These are phyloP conservation scores for Eucalyptus erythrocorys DNA, from an alignment of 345 rosid genomes.

Conservation along the genomic window DNA sequence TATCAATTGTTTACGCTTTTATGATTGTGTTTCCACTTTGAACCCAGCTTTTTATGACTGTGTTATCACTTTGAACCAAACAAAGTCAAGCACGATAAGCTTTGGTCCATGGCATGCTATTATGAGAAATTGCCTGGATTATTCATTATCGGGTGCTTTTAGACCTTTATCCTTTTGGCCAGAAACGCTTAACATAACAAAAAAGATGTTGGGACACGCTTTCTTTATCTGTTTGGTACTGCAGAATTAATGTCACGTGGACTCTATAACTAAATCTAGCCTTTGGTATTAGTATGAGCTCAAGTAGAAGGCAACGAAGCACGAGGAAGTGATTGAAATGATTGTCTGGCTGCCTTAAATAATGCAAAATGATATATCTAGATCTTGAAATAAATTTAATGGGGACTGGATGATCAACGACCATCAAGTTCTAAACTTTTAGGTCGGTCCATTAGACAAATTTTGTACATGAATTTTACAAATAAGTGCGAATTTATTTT, in stretches of 20 bases:
- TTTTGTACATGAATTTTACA: not conserved
- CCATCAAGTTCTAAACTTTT: not conserved
- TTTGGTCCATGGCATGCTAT: not conserved
- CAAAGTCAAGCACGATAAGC: not conserved
- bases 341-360: not conserved
- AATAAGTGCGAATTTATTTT: not conserved
- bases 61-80: not conserved
- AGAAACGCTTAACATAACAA: not conserved
- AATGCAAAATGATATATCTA: not conserved
- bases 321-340: not conserved
- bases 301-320: not conserved
- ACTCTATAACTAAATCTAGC: not conserved
- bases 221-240: not conserved
- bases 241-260: not conserved
- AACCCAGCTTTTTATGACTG: not conserved
- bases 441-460: not conserved
- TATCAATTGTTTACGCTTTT: too few relatives aligned
- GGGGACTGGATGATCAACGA: not conserved
- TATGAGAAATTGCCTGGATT: not conserved
- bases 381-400: too few relatives aligned
- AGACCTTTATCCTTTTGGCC: not conserved
- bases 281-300: not conserved
- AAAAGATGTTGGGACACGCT: not conserved
- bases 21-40: not conserved
- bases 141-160: not conserved